Evolutionary conservation across 2,329 filamentous ascomycete species (phyloP).

Genomic region (Venturia oleaginea): DNA sequence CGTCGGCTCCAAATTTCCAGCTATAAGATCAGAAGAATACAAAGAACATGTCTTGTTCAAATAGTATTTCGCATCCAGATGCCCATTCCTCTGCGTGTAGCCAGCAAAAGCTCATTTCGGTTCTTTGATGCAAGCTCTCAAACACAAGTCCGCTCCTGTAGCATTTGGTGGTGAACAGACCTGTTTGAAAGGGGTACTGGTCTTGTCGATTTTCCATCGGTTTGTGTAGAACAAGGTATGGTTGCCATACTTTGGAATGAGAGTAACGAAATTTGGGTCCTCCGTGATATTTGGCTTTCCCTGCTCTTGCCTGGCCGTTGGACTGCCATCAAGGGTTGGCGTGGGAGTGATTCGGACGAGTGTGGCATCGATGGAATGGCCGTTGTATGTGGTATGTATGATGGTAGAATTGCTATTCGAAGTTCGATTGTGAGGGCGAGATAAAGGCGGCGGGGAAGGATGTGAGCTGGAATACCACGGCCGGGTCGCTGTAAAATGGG

Average conservation of each 20-base stretch:
- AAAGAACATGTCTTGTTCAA: background rate
- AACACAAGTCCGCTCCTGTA: background rate
- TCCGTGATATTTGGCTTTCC: background rate
- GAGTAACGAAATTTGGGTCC: too few species aligned
- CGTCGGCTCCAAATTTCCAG: background rate
- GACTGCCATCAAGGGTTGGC: background rate
- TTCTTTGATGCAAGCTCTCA: background rate
- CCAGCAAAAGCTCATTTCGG: background rate
- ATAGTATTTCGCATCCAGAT: background rate
- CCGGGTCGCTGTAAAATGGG: background rate
- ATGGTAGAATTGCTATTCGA: background rate
- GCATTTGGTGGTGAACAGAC: background rate
- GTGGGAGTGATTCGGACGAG: background rate
- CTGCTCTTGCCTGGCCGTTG: background rate
- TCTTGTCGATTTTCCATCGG: background rate
- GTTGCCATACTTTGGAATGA: background rate
- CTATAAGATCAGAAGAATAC: background rate
- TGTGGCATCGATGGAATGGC: background rate
- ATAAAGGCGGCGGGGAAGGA: background rate
- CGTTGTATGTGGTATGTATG: background rate
- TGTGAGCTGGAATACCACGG: background rate
- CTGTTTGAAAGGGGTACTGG: background rate
- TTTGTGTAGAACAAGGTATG: background rate
- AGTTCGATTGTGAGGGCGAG: background rate
- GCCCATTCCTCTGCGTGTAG: background rate